These are phyloP conservation scores for Solanum hybrid DNA, from an alignment of 305 asterid species.

Conservation along the genomic window DNA sequence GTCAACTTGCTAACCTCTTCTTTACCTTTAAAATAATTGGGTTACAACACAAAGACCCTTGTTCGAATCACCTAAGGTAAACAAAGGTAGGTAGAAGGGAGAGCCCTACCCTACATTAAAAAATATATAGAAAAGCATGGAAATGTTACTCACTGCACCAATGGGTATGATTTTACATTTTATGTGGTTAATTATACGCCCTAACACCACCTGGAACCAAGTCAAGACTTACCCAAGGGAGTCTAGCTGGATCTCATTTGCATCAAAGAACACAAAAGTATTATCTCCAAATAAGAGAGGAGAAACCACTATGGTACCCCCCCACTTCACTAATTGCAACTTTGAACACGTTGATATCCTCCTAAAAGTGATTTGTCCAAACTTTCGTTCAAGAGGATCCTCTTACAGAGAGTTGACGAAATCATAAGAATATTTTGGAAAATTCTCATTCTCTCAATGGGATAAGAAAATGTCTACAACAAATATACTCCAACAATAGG, in stretches of 20 bases:
- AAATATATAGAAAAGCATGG: background rate
- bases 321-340: background rate
- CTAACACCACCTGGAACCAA: background rate
- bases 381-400: background rate
- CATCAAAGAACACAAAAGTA: background rate
- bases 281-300: background rate
- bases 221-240: background rate
- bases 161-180: background rate
- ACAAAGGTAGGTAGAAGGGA: background rate
- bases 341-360: background rate
- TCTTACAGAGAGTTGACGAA: background rate
- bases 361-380: too few species aligned
- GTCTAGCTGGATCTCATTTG: background rate
- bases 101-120: background rate
- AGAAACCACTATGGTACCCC: background rate
- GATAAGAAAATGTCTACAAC: background rate
- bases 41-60: background rate
- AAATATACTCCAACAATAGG: background rate
- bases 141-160: background rate
- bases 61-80: background rate
- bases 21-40: background rate
- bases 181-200: background rate
- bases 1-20: background rate
- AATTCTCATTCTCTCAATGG: background rate
- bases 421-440: background rate